phyloP scores from a whole-genome alignment of 495 filamentous ascomycete genomes.

The Apiosordaria backusii region DNA sequence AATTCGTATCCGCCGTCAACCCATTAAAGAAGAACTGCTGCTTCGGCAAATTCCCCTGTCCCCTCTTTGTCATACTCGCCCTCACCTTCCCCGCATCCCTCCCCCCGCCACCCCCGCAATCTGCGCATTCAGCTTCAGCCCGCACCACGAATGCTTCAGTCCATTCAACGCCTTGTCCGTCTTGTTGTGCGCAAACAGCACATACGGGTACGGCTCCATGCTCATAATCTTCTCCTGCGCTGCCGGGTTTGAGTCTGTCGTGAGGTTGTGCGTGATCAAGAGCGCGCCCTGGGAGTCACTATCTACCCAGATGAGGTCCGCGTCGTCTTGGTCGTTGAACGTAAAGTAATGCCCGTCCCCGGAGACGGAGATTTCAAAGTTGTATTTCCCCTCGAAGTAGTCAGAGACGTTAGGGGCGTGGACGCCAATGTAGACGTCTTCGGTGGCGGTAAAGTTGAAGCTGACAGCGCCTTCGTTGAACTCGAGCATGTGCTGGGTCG shows the following conservation, averaged over 20 bases:
- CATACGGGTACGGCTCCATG: slow-evolving; percentile 70
- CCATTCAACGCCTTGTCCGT: slow-evolving; percentile 60
- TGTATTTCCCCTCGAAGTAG: slow-evolving; percentile 58
- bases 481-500: slow-evolving; percentile 39
- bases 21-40: slow-evolving; percentile 81
- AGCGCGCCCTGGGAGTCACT: slow-evolving; percentile 74
- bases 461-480: slow-evolving; percentile 60
- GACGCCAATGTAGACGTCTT: slow-evolving; percentile 71
- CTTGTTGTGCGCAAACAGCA: slow-evolving; percentile 70
- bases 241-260: slow-evolving; percentile 37
- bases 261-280: slow-evolving; percentile 68
- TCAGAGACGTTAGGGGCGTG: slow-evolving; percentile 59
- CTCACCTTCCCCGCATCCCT: slow-evolving; percentile 44
- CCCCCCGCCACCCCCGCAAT: slow-evolving; percentile 52
- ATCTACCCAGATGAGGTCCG: slow-evolving; percentile 68
- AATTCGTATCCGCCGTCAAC: slow-evolving; percentile 65
- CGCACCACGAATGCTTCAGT: slow-evolving; percentile 71
- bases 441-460: slow-evolving; percentile 49
- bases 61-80: slow-evolving; percentile 63
- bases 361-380: slow-evolving; percentile 79
- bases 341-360: slow-evolving; percentile 68
- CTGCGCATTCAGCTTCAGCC: slow-evolving; percentile 59
- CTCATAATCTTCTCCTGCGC: slow-evolving; percentile 55
- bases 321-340: slow-evolving; percentile 42
- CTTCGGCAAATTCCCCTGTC: slow-evolving; percentile 60